A percentile compares a stretch with the other conserved stretches of the same genome.
Evolutionary conservation across 2,329 filamentous ascomycete genomes (phyloP).

Genomic region (Pseudophaeomoniella oleicola): DNA sequence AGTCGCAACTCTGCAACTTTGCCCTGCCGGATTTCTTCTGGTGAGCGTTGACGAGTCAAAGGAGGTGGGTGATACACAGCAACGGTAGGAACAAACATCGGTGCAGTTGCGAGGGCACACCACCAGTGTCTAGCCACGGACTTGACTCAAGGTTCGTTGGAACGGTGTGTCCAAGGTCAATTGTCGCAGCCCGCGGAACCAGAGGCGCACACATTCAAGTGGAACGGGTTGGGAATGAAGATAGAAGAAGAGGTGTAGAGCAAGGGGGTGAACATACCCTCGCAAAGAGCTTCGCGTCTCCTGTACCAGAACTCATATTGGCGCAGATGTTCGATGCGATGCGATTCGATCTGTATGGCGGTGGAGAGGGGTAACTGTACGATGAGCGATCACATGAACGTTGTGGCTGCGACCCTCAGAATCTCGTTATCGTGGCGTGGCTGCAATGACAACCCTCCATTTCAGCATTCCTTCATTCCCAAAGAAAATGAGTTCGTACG

Average conservation of each 20-base stretch:
- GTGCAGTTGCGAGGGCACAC: no score
- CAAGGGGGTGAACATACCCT: constrained; percentile 50
- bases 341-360: constrained; percentile 5
- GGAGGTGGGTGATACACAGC: neutral
- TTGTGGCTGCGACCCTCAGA: neutral
- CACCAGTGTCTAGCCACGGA: no score
- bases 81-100: neutral
- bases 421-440: neutral
- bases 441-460: neutral
- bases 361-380: neutral
- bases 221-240: constrained; percentile 6
- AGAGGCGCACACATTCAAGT: constrained; percentile 4
- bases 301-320: constrained; percentile 54
- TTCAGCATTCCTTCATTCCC: neutral
- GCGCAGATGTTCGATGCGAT: constrained; percentile 5
- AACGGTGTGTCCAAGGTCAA: no score
- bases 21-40: constrained; percentile 48
- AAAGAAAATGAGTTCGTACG: neutral
- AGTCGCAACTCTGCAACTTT: constrained; percentile 95
- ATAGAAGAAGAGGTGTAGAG: no score
- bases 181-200: no score
- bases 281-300: constrained; percentile 98
- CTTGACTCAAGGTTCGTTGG: no score
- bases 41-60: neutral
- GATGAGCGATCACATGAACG: neutral